These are phyloP conservation scores for Phytophthora pini DNA, from an alignment of 352 stramenopile species.

Conservation along the genomic window DNA sequence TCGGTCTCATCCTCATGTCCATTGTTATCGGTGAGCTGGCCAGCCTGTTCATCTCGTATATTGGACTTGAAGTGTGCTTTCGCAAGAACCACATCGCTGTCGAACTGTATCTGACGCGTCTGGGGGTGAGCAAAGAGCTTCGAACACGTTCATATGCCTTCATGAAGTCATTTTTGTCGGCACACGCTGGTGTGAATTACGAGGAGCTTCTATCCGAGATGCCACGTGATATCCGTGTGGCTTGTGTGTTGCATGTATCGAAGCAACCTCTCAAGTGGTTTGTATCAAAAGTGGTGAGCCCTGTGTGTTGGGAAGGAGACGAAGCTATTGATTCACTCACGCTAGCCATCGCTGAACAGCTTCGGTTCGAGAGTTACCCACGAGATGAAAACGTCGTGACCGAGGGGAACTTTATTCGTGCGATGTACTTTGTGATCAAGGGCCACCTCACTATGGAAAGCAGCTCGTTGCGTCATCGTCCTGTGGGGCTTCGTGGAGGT, in stretches of 20 bases:
- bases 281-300: too few species aligned
- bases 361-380: too few species aligned
- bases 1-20: slow-evolving; percentile 49
- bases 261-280: too few species aligned
- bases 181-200: slow-evolving; percentile 65
- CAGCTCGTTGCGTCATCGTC: too few species aligned
- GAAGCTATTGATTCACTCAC: too few species aligned
- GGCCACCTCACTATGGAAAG: too few species aligned
- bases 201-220: slow-evolving; percentile 64
- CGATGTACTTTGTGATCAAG: too few species aligned
- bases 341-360: too few species aligned
- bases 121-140: slow-evolving; percentile 46
- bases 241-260: slow-evolving; percentile 39
- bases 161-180: slow-evolving; percentile 60
- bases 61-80: slow-evolving; percentile 70
- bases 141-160: slow-evolving; percentile 51
- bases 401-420: too few species aligned
- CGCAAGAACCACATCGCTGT: slow-evolving; percentile 65
- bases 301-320: too few species aligned
- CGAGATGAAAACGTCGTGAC: too few species aligned
- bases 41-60: slow-evolving; percentile 62
- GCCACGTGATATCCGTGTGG: slow-evolving; percentile 51
- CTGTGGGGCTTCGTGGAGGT: too few species aligned
- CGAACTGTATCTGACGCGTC: slow-evolving; percentile 54
- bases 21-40: slow-evolving; percentile 63